Conservation (phyloP, 176 grass and related monocot genomes). For the Ampelocalamus luodianensis region DNA sequence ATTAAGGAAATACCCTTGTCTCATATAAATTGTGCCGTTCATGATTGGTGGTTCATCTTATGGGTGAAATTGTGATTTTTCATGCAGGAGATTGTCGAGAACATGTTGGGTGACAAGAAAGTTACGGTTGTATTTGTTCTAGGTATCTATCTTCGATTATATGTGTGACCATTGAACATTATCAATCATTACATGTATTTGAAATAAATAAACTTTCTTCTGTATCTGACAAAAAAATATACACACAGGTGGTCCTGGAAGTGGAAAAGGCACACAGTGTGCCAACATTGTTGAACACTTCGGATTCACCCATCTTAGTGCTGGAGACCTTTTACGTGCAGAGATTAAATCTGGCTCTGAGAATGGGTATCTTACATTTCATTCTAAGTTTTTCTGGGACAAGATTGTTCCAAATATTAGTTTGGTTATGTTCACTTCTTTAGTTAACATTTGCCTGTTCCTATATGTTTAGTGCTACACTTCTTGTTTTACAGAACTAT, state of each 20-base stretch:
- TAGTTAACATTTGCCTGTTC: slow-evolving; percentile 17
- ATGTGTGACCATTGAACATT: not conserved
- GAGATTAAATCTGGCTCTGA: slow-evolving; percentile 86
- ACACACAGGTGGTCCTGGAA: slow-evolving; percentile 82
- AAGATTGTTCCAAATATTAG: slow-evolving; percentile 13
- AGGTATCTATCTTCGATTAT: slow-evolving; percentile 48
- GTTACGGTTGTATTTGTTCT: slow-evolving; percentile 83
- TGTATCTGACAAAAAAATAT: slow-evolving; percentile 46
- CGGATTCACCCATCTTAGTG: slow-evolving; percentile 90
- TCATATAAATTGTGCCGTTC: not conserved
- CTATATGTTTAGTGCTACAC: slow-evolving; percentile 27
- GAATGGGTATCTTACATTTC: slow-evolving; percentile 66
- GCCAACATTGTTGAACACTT: slow-evolving; percentile 86
- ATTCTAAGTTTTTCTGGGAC: slow-evolving; percentile 28
- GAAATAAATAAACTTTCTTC: not conserved
- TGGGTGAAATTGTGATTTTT: slow-evolving; percentile 18
- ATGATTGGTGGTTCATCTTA: slow-evolving; percentile 9
- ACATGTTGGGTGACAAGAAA: slow-evolving; percentile 72
- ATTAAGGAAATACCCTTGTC: not conserved
- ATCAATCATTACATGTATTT: not conserved
- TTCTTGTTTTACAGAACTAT: slow-evolving; percentile 65
- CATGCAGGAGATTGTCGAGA: slow-evolving; percentile 56
- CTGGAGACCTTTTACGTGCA: slow-evolving; percentile 87
- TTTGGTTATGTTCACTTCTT: not conserved
- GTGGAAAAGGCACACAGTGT: slow-evolving; percentile 91